Conservation (phyloP, 2,329 filamentous ascomycete genomes). For the Xenoacremonium recifei region DNA sequence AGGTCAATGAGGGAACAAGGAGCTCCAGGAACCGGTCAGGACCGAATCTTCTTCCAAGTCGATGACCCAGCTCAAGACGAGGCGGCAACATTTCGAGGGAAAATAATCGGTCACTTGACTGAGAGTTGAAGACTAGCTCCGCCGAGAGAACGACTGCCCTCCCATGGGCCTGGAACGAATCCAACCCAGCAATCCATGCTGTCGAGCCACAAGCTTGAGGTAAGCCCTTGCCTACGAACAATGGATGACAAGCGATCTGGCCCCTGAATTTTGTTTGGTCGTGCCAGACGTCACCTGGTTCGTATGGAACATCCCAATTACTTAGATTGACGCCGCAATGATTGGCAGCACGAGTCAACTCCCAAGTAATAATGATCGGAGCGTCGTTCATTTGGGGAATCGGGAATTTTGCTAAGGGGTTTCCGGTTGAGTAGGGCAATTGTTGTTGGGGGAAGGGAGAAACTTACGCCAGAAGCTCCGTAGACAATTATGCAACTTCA, state of each 20-base stretch:
- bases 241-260: slow-evolving; percentile 35
- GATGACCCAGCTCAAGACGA: slow-evolving; percentile 47
- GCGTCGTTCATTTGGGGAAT: slow-evolving; percentile 37
- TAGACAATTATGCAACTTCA: slow-evolving; percentile 31
- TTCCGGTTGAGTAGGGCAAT: slow-evolving; percentile 1
- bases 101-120: slow-evolving; percentile 40
- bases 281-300: slow-evolving; percentile 34
- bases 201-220: slow-evolving; percentile 44
- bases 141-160: slow-evolving; percentile 44
- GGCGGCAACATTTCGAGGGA: slow-evolving; percentile 47
- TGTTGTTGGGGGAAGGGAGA: neutral
- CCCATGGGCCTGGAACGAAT: slow-evolving; percentile 31
- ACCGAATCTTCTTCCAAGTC: slow-evolving; percentile 55
- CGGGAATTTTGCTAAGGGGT: slow-evolving; percentile 39
- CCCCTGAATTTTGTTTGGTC: slow-evolving; percentile 45
- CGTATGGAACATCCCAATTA: slow-evolving; percentile 34
- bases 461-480: slow-evolving; percentile 41
- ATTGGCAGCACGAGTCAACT: slow-evolving; percentile 46
- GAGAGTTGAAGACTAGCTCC: slow-evolving; percentile 36
- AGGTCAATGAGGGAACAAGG: slow-evolving; percentile 44
- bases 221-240: slow-evolving; percentile 44
- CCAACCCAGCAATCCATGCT: slow-evolving; percentile 46
- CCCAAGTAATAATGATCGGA: slow-evolving; percentile 52
- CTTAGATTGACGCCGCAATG: slow-evolving; percentile 43
- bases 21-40: slow-evolving; percentile 59